Conservation (phyloP, 2,329 filamentous ascomycete genomes). For the Neofusicoccum laricinum region DNA sequence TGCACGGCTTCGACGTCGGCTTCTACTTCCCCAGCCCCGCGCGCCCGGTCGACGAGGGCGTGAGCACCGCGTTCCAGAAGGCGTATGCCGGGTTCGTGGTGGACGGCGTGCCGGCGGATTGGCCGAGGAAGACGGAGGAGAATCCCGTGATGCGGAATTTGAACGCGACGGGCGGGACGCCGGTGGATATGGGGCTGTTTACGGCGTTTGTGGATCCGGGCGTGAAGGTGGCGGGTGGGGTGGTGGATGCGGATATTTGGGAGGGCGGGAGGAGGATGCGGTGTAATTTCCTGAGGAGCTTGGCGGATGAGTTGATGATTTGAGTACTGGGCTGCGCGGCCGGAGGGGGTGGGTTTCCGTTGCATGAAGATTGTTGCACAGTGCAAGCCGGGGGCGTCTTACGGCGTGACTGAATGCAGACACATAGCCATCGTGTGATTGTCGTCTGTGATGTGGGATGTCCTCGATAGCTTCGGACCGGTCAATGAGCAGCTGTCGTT, state of each 20-base stretch:
- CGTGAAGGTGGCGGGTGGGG: background rate
- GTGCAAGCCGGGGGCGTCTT: too few relatives aligned
- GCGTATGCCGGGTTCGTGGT: background rate
- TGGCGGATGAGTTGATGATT: constrained; percentile 10
- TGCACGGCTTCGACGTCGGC: constrained; percentile 21
- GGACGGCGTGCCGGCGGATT: background rate
- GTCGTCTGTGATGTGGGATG: too few relatives aligned
- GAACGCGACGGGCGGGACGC: background rate
- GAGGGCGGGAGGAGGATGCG: constrained; percentile 23
- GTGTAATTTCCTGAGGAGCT: constrained; percentile 25
- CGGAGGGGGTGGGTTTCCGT: too few relatives aligned
- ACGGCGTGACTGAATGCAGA: too few relatives aligned
- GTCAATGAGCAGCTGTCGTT: too few relatives aligned
- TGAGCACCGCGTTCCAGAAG: background rate
- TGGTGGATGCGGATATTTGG: constrained; percentile 20
- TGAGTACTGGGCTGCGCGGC: background rate
- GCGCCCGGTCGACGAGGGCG: background rate
- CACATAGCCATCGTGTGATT: too few relatives aligned
- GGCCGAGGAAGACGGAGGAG: background rate
- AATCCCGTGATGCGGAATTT: background rate
- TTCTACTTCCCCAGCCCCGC: constrained; percentile 21
- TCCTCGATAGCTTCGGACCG: too few relatives aligned
- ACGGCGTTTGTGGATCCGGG: background rate
- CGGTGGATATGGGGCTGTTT: background rate
- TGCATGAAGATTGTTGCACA: too few relatives aligned